Conservation (phyloP, 2,329 filamentous ascomycete species). For the Penicillium sp. region DNA sequence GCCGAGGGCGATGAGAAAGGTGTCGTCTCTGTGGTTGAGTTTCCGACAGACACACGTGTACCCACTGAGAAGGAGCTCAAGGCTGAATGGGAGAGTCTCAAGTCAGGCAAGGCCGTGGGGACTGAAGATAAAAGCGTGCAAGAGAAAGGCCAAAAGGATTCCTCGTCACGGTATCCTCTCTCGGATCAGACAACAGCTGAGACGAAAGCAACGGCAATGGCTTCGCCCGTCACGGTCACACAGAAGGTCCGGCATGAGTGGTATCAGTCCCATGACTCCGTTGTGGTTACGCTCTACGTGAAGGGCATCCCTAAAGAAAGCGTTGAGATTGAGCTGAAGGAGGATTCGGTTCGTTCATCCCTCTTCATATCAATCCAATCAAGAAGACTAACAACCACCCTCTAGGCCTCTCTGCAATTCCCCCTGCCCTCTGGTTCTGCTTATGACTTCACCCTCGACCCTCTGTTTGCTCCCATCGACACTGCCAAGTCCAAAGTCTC, state of each 20-base stretch:
- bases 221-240: constrained; percentile 13
- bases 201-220: not conserved
- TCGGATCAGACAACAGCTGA: not conserved
- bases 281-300: constrained; percentile 66
- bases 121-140: not conserved
- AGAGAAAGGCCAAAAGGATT: not conserved
- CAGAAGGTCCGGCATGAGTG: constrained; percentile 69
- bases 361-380: no score
- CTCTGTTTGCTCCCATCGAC: constrained; percentile 69
- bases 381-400: not conserved
- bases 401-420: constrained; percentile 60
- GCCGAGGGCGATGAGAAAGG: constrained; percentile 53
- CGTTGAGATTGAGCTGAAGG: constrained; percentile 55
- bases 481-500: constrained; percentile 60
- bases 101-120: constrained; percentile 26
- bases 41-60: constrained; percentile 52
- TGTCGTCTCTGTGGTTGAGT: constrained; percentile 53
- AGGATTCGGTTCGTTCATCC: constrained; percentile 44
- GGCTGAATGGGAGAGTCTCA: constrained; percentile 35
- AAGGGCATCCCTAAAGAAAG: constrained; percentile 64
- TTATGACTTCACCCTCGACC: constrained; percentile 65
- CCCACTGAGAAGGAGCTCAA: constrained; percentile 45
- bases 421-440: constrained; percentile 55
- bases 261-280: constrained; percentile 64
- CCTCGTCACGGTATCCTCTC: constrained; percentile 1